Evolutionary conservation across 768 basidiomycete genomes (phyloP).

Genomic region (Dentipellis sp.): DNA sequence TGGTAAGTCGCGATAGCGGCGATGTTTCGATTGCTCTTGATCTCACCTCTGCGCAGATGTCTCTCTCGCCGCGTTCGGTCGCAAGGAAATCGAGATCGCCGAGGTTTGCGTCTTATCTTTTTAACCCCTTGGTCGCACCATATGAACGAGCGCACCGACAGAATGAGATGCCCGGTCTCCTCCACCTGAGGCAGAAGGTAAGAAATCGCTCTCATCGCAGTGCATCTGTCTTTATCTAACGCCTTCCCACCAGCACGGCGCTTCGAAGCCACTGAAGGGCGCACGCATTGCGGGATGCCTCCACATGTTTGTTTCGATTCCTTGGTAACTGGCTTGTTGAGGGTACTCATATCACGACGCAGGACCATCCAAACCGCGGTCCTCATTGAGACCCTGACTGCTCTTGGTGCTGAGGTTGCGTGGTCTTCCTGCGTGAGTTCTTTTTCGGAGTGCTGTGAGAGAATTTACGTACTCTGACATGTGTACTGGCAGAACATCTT

Average conservation of each 20-base stretch:
- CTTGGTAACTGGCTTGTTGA: neutral
- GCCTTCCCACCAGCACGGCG: slow-evolving; percentile 48
- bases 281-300: slow-evolving; percentile 97
- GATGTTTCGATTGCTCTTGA: neutral
- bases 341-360: slow-evolving; percentile 4
- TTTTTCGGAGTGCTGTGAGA: neutral
- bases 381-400: slow-evolving; percentile 94
- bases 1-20: slow-evolving; percentile 34
- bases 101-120: slow-evolving; percentile 51
- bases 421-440: slow-evolving; percentile 93
- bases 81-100: slow-evolving; percentile 99
- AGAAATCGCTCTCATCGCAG: slow-evolving; percentile 5
- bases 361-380: slow-evolving; percentile 99
- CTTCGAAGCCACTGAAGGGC: slow-evolving; percentile 80
- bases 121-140: slow-evolving; percentile 2
- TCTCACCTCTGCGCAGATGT: slow-evolving; percentile 44
- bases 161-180: slow-evolving; percentile 95
- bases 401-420: slow-evolving; percentile 92
- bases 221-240: slow-evolving; percentile 11
- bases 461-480: neutral
- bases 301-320: slow-evolving; percentile 65
- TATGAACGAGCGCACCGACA: slow-evolving; percentile 19
- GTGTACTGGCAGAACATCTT: slow-evolving; percentile 81
- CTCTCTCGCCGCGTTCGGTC: slow-evolving; percentile 97
- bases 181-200: slow-evolving; percentile 87